These are phyloP conservation scores for Westerdykella aurantiaca DNA, from an alignment of 2,329 filamentous ascomycete genomes.

Conservation along the genomic window DNA sequence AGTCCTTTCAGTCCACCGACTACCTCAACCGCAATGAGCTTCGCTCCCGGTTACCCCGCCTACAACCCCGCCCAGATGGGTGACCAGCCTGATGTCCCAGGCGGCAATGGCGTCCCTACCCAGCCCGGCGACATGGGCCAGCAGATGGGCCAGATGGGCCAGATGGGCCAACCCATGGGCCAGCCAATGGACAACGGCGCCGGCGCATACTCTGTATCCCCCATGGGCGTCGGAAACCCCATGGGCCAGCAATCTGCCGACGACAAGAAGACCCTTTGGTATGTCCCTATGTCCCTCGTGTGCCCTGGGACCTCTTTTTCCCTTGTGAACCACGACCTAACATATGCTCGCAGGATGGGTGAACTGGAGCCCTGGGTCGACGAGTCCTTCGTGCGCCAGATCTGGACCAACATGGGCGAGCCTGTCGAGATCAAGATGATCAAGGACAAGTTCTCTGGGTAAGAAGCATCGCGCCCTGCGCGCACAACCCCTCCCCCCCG, in stretches of 20 bases:
- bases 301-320: constrained; percentile 1
- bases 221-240: constrained; percentile 34
- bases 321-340: constrained; percentile 15
- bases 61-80: constrained; percentile 56
- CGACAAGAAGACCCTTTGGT: constrained; percentile 51
- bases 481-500: constrained; percentile 7
- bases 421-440: constrained; percentile 99
- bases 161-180: constrained; percentile 45
- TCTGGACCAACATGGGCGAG: constrained; percentile 91
- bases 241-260: constrained; percentile 38
- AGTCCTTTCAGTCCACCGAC: too few species aligned
- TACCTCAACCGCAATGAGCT: constrained; percentile 51
- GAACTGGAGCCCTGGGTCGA: constrained; percentile 99
- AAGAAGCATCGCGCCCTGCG: constrained; percentile 28
- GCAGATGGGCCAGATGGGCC: constrained; percentile 38
- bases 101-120: constrained; percentile 31
- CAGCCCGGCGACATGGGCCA: constrained; percentile 8
- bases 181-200: constrained; percentile 53
- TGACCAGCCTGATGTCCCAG: constrained; percentile 48
- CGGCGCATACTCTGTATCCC: constrained; percentile 44
- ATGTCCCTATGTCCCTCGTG: constrained; percentile 25
- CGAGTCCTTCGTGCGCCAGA: constrained; percentile 94
- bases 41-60: constrained; percentile 56
- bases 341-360: constrained; percentile 69
- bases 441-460: constrained; percentile 98